phyloP scores from a whole-genome alignment of 2,329 filamentous ascomycete species.

The Fusarium oxysporum region DNA sequence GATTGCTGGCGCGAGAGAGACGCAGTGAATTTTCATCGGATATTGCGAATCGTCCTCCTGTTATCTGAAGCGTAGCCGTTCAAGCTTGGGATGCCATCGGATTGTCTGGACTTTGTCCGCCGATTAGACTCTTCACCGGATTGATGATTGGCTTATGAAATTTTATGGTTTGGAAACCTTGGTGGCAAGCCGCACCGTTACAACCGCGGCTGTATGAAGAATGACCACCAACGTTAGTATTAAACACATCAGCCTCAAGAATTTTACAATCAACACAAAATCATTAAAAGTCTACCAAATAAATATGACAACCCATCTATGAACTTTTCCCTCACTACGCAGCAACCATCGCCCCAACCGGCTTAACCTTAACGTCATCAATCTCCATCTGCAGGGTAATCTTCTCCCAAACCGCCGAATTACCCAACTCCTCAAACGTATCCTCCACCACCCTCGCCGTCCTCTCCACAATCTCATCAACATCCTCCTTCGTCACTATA shows the following conservation, averaged over 20 bases:
- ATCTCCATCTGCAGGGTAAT: slow-evolving; percentile 30
- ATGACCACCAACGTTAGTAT: too few relatives aligned
- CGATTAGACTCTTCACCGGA: accelerated
- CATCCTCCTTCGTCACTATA: slow-evolving; percentile 23
- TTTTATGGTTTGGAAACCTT: neutral
- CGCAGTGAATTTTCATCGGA: too few relatives aligned
- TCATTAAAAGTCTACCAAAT: accelerated
- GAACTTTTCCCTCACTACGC: neutral
- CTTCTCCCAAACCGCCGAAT: slow-evolving; percentile 34
- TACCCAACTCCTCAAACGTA: slow-evolving; percentile 28
- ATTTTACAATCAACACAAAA: accelerated
- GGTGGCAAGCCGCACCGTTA: accelerated
- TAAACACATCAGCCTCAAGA: accelerated
- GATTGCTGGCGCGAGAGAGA: too few relatives aligned
- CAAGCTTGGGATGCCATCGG: neutral
- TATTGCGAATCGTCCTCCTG: neutral
- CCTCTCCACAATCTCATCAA: slow-evolving; percentile 38
- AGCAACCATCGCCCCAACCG: neutral
- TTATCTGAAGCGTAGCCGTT: accelerated
- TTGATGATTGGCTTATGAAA: accelerated
- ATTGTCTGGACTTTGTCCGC: accelerated
- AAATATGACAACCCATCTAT: neutral
- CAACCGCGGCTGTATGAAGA: accelerated
- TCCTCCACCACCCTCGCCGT: slow-evolving; percentile 31
- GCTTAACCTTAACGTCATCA: neutral